Conservation (phyloP, 2,329 filamentous ascomycete genomes). For the Raffaelea ambrosiae region DNA sequence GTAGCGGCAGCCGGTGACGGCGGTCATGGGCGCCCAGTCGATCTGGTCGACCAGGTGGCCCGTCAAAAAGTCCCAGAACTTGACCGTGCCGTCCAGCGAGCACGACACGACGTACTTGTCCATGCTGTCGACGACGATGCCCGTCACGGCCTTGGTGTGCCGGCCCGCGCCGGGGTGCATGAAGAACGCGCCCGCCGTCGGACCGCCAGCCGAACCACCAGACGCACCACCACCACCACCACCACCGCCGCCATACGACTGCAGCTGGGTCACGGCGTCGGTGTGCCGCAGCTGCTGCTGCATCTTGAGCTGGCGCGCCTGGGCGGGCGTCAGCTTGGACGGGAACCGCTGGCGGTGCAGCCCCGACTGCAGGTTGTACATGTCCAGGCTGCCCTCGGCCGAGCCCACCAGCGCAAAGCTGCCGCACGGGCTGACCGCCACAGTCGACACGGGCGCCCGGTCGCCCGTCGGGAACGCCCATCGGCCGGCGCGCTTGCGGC, state of each 20-base stretch:
- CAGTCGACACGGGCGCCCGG: slow-evolving; percentile 71
- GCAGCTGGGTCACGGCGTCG: slow-evolving; percentile 44
- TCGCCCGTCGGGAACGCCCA: slow-evolving; percentile 90
- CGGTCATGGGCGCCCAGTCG: slow-evolving; percentile 71
- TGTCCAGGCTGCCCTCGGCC: slow-evolving; percentile 72
- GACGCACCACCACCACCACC: slow-evolving; percentile 13
- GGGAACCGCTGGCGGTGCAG: slow-evolving; percentile 83
- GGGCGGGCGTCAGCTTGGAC: slow-evolving; percentile 64
- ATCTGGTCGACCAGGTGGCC: slow-evolving; percentile 73
- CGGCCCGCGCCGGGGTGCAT: slow-evolving; percentile 52
- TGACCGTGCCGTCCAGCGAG: slow-evolving; percentile 82
- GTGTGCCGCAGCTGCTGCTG: slow-evolving; percentile 53
- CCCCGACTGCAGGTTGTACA: slow-evolving; percentile 96
- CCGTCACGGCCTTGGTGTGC: slow-evolving; percentile 76
- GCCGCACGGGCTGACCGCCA: slow-evolving; percentile 83
- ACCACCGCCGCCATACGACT: slow-evolving; percentile 32
- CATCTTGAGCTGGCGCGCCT: slow-evolving; percentile 67
- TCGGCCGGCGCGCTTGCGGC: slow-evolving; percentile 80
- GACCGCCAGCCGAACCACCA: too few relatives aligned
- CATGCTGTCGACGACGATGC: slow-evolving; percentile 78
- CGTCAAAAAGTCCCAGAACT: slow-evolving; percentile 95
- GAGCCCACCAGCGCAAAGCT: slow-evolving; percentile 91
- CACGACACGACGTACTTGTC: slow-evolving; percentile 83
- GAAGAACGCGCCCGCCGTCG: slow-evolving; percentile 17
- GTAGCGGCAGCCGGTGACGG: slow-evolving; percentile 69